Conservation (phyloP, 768 basidiomycete species). For the Lentinus tigrinus region DNA sequence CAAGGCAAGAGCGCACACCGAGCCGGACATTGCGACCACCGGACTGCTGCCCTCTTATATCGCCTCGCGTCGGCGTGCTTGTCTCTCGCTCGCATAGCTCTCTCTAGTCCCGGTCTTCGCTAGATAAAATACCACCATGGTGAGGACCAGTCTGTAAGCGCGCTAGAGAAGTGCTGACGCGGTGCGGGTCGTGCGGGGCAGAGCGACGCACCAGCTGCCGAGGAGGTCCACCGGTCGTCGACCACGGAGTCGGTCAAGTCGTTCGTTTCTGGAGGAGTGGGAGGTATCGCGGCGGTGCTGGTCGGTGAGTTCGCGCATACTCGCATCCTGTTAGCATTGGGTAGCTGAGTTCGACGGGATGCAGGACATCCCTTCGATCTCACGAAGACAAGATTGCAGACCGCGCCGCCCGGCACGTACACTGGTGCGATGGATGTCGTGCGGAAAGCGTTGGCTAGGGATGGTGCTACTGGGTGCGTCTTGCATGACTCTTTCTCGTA, state of each 20-base stretch:
- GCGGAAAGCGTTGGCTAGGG: constrained; percentile 84
- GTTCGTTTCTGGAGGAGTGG: constrained; percentile 92
- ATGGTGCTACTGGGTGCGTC: constrained; percentile 82
- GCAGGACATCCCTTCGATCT: constrained; percentile 96
- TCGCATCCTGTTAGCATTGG: neutral
- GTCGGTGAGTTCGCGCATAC: constrained; percentile 64
- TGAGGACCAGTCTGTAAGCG: neutral
- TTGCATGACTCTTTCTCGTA: neutral
- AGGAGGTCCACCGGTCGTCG: constrained; percentile 23
- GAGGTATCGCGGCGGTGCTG: constrained; percentile 83
- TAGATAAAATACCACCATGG: constrained; percentile 11
- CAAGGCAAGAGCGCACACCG: constrained; percentile 2
- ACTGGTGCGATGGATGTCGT: constrained; percentile 93
- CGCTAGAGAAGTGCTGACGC: neutral
- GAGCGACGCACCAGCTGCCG: constrained; percentile 24
- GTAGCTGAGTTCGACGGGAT: neutral
- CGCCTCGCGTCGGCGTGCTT: neutral
- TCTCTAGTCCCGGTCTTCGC: neutral
- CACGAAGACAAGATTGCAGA: constrained; percentile 95
- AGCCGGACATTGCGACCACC: constrained; percentile 1
- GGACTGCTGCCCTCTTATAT: constrained; percentile 1
- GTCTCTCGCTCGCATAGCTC: neutral
- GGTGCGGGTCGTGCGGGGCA: neutral
- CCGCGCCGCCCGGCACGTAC: constrained; percentile 85
- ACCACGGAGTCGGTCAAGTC: constrained; percentile 60